Base-by-base conservation (phyloP, 1,284 basidiomycete genomes). In the Schizophyllum amplum region DNA sequence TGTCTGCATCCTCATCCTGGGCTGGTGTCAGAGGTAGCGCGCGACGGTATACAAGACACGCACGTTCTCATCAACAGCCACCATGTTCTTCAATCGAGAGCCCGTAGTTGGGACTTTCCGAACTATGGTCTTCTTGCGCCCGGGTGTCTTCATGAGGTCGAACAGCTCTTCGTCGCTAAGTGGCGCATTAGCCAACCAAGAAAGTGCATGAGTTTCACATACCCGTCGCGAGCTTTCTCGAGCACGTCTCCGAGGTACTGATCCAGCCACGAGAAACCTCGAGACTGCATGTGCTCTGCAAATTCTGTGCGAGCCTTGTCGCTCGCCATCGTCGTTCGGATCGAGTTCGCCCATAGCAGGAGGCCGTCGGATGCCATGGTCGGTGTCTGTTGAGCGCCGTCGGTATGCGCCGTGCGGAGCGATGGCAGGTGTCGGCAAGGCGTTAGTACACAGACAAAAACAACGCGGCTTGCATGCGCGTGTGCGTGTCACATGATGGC, bases 141-240 rank as follows among this genome's bases (percentile, higher is more conserved):
- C 83, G 24, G 89, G 89, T 1, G 90, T 92, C 71, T 92, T 92
- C 5, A 91, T 80, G n/a, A 92, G 77, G 56, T 91, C 87, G 55
- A 89, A 84, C 13, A 42, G 33, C 33, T 42, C 33, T 13, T 91
- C 77, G 13, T 81, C 78, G 56, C 88, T 91, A 61, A 5, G 56
- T 1, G 24, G 27, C 3, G 6, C 5, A 58, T 52, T 61, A 54
- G 52, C 56, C 59, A 46, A 21, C 1, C 7, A 24, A 48, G 27
- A 52, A 24, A 46, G 56, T 23, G 49, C 42, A 47, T 21, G 33
- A 61, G 57, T n/a, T 54, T 55, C 52, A 58, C 78, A 52, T 62
- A 88, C 89, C 83, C 86, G 70, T 82, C 78, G 64, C 77, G 83
- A 24, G 79, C 77, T 46, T 83, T 82, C 4, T 77, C 74, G 13